Conservation (phyloP, 352 stramenopile species). For the Lagenidium giganteum region DNA sequence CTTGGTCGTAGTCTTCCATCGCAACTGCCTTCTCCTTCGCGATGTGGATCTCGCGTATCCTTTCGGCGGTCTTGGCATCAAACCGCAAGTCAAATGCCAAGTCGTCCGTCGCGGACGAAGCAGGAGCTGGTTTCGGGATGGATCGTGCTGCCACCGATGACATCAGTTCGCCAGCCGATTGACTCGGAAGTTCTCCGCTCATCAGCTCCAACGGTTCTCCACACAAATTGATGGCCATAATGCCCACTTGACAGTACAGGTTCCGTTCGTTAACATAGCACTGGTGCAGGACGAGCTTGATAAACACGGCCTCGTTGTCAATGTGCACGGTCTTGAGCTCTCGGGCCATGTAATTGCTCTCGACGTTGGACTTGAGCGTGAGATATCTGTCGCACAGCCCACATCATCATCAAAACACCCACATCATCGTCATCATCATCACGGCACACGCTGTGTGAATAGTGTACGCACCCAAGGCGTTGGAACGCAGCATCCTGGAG, state of each 20-base stretch:
- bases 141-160: slow-evolving; percentile 14
- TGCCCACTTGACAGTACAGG: slow-evolving; percentile 87
- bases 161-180: slow-evolving; percentile 37
- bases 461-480: slow-evolving; percentile 54
- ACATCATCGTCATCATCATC: neutral
- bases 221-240: slow-evolving; percentile 88
- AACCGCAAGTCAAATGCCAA: slow-evolving; percentile 85
- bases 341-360: slow-evolving; percentile 81
- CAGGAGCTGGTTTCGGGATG: slow-evolving; percentile 15
- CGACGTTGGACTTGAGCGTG: slow-evolving; percentile 76
- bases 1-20: slow-evolving; percentile 89
- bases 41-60: slow-evolving; percentile 85
- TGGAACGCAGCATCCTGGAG: slow-evolving; percentile 57
- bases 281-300: slow-evolving; percentile 88
- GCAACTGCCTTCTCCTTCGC: slow-evolving; percentile 82
- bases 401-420: neutral
- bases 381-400: slow-evolving; percentile 35
- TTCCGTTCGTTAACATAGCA: slow-evolving; percentile 90
- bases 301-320: slow-evolving; percentile 68
- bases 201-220: slow-evolving; percentile 40
- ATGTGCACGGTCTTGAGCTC: slow-evolving; percentile 93
- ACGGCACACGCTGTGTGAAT: neutral
- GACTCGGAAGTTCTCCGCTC: slow-evolving; percentile 36
- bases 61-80: slow-evolving; percentile 82
- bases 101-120: slow-evolving; percentile 25